A percentile compares a stretch with the other conserved stretches of the same genome.
phyloP scores from a whole-genome alignment of 495 filamentous ascomycete genomes.

The Cercophora newfieldiana region DNA sequence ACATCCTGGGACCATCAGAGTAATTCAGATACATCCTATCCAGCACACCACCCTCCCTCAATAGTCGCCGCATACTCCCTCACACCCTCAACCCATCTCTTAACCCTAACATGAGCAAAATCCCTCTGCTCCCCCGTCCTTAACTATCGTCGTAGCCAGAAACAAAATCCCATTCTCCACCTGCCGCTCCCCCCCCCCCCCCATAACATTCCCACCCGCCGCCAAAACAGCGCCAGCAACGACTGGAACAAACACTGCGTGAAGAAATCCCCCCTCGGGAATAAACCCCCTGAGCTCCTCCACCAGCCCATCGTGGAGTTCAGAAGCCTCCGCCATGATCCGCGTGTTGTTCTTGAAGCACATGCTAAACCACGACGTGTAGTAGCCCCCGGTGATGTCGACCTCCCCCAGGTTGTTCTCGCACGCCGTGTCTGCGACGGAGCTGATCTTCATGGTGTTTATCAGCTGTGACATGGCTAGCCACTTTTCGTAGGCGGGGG shows the following conservation, averaged over 20 bases:
- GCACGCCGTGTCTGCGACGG: slow-evolving; percentile 25
- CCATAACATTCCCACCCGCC: slow-evolving; percentile 54
- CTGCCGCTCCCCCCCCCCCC: slow-evolving; percentile 45
- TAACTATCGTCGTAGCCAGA: slow-evolving; percentile 16
- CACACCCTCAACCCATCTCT: slow-evolving; percentile 17
- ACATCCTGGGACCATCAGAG: slow-evolving; percentile 45
- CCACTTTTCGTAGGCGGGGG: slow-evolving; percentile 24
- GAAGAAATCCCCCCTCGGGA: slow-evolving; percentile 32
- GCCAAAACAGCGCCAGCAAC: slow-evolving; percentile 40
- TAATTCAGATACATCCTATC: slow-evolving; percentile 43
- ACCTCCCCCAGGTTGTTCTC: slow-evolving; percentile 10
- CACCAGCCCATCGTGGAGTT: slow-evolving; percentile 27
- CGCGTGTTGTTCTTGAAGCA: slow-evolving; percentile 2
- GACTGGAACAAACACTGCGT: slow-evolving; percentile 53
- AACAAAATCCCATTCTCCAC: slow-evolving; percentile 32
- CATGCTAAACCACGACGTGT: not conserved
- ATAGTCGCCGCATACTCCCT: slow-evolving; percentile 19
- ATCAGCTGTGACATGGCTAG: slow-evolving; percentile 22
- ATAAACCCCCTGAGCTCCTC: slow-evolving; percentile 22
- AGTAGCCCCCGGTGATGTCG: not conserved
- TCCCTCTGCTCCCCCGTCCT: slow-evolving; percentile 27
- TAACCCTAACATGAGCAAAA: slow-evolving; percentile 16
- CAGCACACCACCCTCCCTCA: slow-evolving; percentile 28
- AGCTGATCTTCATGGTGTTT: slow-evolving; percentile 25
- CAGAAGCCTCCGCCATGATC: slow-evolving; percentile 26